phyloP scores from a whole-genome alignment of 2,329 filamentous ascomycete species.

The Ceratocystis cubensis region DNA sequence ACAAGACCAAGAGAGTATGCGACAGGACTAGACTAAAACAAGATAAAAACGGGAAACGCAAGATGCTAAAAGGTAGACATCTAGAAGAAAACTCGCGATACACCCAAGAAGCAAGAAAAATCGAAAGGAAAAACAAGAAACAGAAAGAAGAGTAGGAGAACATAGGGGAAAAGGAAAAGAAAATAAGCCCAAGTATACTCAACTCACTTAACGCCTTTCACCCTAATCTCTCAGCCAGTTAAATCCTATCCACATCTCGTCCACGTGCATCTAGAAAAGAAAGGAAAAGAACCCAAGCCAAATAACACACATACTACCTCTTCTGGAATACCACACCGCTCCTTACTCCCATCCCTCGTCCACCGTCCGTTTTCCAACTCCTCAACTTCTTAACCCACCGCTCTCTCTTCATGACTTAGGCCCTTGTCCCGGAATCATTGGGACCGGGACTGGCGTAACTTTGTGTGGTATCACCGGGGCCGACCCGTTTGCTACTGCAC shows the following conservation, averaged over 20 bases:
- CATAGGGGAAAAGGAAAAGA: background rate
- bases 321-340: background rate
- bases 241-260: background rate
- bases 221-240: too few species aligned
- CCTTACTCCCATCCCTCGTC: background rate
- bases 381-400: background rate
- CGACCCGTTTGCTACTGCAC: constrained; percentile 21
- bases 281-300: background rate
- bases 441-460: constrained; percentile 35
- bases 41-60: background rate
- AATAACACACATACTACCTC: background rate
- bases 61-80: constrained; percentile 4
- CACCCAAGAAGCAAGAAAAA: background rate
- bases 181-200: background rate
- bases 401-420: background rate
- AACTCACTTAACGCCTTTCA: background rate
- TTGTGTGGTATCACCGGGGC: constrained; percentile 30
- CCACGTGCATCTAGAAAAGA: background rate
- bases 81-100: background rate
- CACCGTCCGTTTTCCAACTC: background rate
- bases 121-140: constrained; percentile 1
- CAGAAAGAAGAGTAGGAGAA: background rate
- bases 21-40: background rate
- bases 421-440: constrained; percentile 29
- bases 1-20: too few species aligned